phyloP scores from a whole-genome alignment of 768 basidiomycete genomes.

The Ephemerocybe angulata region DNA sequence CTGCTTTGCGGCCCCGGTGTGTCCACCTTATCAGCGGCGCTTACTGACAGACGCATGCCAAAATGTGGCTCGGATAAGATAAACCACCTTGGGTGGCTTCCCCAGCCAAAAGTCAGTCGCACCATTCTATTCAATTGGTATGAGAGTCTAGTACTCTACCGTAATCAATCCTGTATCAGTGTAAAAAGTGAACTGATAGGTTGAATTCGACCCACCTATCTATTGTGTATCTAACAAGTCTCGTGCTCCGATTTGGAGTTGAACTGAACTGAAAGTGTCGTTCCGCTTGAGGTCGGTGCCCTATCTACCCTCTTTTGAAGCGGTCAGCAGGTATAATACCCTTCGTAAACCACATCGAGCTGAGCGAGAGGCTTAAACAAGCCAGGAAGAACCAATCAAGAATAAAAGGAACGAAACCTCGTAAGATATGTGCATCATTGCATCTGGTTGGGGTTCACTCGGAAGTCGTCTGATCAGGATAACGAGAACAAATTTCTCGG shows the following conservation, averaged over 20 bases:
- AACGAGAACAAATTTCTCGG: not conserved
- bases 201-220: not conserved
- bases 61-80: no score
- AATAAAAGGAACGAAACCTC: not conserved
- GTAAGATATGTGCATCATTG: not conserved
- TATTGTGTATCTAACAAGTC: not conserved
- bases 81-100: no score
- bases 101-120: no score
- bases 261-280: not conserved
- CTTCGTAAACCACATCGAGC: not conserved
- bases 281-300: no score
- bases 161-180: no score
- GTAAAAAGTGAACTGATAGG: not conserved
- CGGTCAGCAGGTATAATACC: not conserved
- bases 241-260: not conserved
- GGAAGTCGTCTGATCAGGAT: slow-evolving; percentile 2
- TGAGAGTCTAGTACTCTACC: no score
- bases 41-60: no score
- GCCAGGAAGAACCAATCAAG: not conserved
- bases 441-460: no score
- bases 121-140: no score
- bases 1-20: no score
- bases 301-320: not conserved
- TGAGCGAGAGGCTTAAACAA: not conserved
- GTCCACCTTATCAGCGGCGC: no score